phyloP scores from a whole-genome alignment of 2,329 filamentous ascomycete species.

The Sporothrix protearum region DNA sequence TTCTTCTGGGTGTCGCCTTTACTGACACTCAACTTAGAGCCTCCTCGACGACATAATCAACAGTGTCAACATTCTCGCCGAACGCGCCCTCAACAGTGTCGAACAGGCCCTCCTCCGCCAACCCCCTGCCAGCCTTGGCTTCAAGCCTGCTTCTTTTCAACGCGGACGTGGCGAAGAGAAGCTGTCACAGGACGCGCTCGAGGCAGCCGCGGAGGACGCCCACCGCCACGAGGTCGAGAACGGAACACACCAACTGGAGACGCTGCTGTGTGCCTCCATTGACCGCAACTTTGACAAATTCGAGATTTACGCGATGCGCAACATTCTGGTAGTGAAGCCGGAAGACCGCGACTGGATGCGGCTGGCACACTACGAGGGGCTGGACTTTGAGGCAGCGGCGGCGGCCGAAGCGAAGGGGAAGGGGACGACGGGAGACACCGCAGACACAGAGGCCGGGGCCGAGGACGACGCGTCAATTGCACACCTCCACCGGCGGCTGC shows the following conservation, averaged over 20 bases:
- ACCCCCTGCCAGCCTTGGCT: conserved; percentile 75
- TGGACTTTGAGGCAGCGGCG: conserved; percentile 43
- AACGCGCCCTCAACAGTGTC: conserved; percentile 81
- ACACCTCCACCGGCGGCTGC: conserved; percentile 67
- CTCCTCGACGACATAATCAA: conserved; percentile 98
- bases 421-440: background rate
- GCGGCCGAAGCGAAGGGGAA: too few species aligned
- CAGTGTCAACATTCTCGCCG: conserved; percentile 87
- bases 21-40: conserved; percentile 51
- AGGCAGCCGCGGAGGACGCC: conserved; percentile 43
- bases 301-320: conserved; percentile 85
- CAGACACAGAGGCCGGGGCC: conserved; percentile 25
- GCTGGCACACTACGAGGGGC: conserved; percentile 77
- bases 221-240: conserved; percentile 74
- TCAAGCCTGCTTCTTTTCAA: conserved; percentile 48
- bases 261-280: conserved; percentile 73
- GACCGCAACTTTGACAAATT: conserved; percentile 84
- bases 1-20: too few species aligned
- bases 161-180: conserved; percentile 22
- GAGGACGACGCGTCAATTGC: conserved; percentile 57
- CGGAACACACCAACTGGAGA: conserved; percentile 81
- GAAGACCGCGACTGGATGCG: conserved; percentile 75
- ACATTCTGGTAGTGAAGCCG: conserved; percentile 67
- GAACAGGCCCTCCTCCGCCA: conserved; percentile 76
- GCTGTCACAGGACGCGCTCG: conserved; percentile 17